Evolutionary conservation across 2,329 filamentous ascomycete genomes (phyloP), one percentile per base, ranked within the genome.

Genomic region (Truncatella angustata): DNA sequence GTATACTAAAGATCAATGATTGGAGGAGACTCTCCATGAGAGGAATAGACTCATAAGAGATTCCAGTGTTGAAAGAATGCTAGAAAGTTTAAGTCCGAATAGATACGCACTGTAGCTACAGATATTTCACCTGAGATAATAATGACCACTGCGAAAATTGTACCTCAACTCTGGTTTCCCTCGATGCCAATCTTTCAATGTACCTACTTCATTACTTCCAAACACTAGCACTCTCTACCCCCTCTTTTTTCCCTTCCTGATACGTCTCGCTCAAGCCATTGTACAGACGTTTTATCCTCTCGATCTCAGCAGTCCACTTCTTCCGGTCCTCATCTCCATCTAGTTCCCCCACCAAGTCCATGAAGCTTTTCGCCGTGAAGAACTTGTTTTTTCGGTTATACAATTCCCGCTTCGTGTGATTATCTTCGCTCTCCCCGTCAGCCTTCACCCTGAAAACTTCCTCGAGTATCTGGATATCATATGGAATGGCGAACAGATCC

Each of bases 361-460:
- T 61, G 2, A 80, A 58, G 50, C 76, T 75, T 42, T 63, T 67
- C 0, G 73, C 72, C 9, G 59, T 64, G 53, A 83, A 84, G 65
- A 83, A 83, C 65, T 76, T 79, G 59, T 84, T 84, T 3, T 55
- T 64, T n/a, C 72, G 69, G 52, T 83, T 84, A 53, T 83, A 84
- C 45, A 84, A 64, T 16, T 72, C 68, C 10, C 77, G 66, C 1
- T 46, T 53, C 1, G 60, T 61, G 14, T 79, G 55, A 4, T 66
- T 66, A 49, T 70, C 71, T 2, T 69, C 66, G 9, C 64, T 67
- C 56, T 78, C 64, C 2, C 16, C 34, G 16, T 6, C 37, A 0
- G 64, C 71, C 3, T 63, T 67, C 1, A 82, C 79, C 3, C 76
- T 70, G 58, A 82, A 84, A 1, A 84, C 79, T 51, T 77, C 67